A percentile compares a stretch with the other conserved stretches of the same genome.
Evolutionary conservation across 345 rosid species (phyloP).

Genomic region (Salix viminalis): DNA sequence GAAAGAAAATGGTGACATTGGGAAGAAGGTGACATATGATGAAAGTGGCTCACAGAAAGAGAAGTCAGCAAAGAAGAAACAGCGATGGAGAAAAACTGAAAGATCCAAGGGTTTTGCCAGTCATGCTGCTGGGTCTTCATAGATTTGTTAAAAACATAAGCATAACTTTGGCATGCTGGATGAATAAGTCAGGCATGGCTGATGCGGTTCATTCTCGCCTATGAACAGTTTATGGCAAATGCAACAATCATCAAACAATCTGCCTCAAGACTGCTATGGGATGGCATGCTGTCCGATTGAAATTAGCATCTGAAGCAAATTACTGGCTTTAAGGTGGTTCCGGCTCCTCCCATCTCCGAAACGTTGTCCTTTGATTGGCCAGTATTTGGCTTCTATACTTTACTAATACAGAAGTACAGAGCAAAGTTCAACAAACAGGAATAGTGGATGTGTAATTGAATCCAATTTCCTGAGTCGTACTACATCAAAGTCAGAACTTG

Average conservation of each 20-base stretch:
- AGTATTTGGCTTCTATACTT: too few species aligned
- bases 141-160: neutral
- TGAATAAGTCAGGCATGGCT: neutral
- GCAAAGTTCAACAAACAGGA: too few species aligned
- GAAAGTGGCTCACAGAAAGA: conserved; percentile 33
- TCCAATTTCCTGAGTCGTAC: too few species aligned
- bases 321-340: too few species aligned
- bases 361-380: too few species aligned
- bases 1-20: conserved; percentile 24
- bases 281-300: too few species aligned
- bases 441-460: too few species aligned
- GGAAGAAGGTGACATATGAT: conserved; percentile 17
- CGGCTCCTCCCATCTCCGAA: too few species aligned
- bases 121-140: conserved; percentile 5
- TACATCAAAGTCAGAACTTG: too few species aligned
- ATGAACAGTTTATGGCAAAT: neutral
- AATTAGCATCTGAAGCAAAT: too few species aligned
- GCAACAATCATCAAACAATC: neutral
- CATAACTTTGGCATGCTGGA: neutral
- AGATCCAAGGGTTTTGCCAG: conserved; percentile 17
- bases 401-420: too few species aligned
- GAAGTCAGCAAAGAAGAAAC: conserved; percentile 30
- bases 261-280: neutral
- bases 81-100: conserved; percentile 9
- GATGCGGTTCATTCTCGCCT: neutral